Percentiles rank a stretch among this genome's conserved stretches.
phyloP scores from a whole-genome alignment of 768 basidiomycete genomes.

The Crassisporium funariophilum region DNA sequence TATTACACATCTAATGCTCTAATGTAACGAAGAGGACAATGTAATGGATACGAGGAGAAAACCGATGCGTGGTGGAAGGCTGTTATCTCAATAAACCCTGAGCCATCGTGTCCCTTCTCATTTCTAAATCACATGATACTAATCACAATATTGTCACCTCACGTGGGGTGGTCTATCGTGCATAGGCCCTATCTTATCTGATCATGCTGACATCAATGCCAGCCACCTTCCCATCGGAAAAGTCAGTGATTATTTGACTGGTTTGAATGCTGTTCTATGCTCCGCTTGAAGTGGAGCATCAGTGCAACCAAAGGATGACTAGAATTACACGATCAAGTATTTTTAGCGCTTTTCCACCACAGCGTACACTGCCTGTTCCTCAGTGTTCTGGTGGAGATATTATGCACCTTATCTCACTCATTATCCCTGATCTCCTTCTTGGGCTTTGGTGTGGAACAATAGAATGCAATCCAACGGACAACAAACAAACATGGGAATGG shows the following conservation, averaged over 20 bases:
- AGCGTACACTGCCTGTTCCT: constrained; percentile 30
- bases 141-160: constrained; percentile 28
- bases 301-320: constrained; percentile 21
- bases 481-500: constrained; percentile 29
- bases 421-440: constrained; percentile 41
- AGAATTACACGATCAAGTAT: constrained; percentile 39
- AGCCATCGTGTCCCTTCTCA: too few relatives aligned
- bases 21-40: too few relatives aligned
- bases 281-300: constrained; percentile 18
- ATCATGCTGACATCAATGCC: constrained; percentile 20
- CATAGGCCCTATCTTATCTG: too few relatives aligned
- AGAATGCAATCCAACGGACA: constrained; percentile 21
- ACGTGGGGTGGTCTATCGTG: too few relatives aligned
- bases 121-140: too few relatives aligned
- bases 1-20: too few relatives aligned
- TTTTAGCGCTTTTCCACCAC: constrained; percentile 31
- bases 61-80: too few relatives aligned
- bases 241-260: constrained; percentile 12
- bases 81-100: too few relatives aligned
- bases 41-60: too few relatives aligned
- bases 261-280: constrained; percentile 12
- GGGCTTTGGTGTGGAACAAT: constrained; percentile 33
- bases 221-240: not conserved
- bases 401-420: constrained; percentile 41
- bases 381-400: constrained; percentile 38